Evolutionary conservation across 257 asterid genomes (phyloP), one percentile per base, ranked within the genome.

Genomic region (Euphrasia confusa): DNA sequence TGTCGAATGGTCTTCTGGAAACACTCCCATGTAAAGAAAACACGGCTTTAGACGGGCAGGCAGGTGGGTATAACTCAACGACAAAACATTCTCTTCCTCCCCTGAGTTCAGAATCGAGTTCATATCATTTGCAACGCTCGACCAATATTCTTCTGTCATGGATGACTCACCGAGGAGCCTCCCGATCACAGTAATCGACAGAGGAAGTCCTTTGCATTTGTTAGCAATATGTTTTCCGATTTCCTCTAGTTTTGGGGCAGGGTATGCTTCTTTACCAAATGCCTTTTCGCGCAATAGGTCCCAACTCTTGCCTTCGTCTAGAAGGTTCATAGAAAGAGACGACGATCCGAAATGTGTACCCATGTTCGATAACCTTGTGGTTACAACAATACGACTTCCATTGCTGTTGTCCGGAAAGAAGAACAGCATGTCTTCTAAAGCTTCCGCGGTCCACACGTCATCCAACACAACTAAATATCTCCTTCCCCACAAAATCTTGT

Each of bases 391-490:
- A 10, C 48, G 10, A 10, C 48, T 42, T 4, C 48, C 14, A 1
- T 42, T 42, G 14, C 2, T 10, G n/a, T 42, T 42, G 4, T 42
- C n/a, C n/a, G 48, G 48, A 10, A 42, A 42, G 48, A 42, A 42
- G 11, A 11, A 9, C n/a, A 0, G 10, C 1, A 42, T 2, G 4
- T 3, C 11, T 2, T 42, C 48, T n/a, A n/a, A 42, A 4, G n/a
- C n/a, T n/a, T 42, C 48, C 15, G 24, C 26, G 2, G 11, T 21
- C 76, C 68, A 71, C 18, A 71, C 21, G 24, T 71, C 71, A 53
- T 71, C 70, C 49, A 48, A 1, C n/a, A 58, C 5, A 10, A 71
- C 45, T 48, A 71, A 10, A 47, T 71, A 71, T 35, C 67, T 75
- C 40, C 71, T 67, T 1, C 70, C 70, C 0, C 0, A 50, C 4